These are phyloP conservation scores for Entophlyctis helioformis DNA, from an alignment of 192 early-diverging fungal species.

Conservation along the genomic window DNA sequence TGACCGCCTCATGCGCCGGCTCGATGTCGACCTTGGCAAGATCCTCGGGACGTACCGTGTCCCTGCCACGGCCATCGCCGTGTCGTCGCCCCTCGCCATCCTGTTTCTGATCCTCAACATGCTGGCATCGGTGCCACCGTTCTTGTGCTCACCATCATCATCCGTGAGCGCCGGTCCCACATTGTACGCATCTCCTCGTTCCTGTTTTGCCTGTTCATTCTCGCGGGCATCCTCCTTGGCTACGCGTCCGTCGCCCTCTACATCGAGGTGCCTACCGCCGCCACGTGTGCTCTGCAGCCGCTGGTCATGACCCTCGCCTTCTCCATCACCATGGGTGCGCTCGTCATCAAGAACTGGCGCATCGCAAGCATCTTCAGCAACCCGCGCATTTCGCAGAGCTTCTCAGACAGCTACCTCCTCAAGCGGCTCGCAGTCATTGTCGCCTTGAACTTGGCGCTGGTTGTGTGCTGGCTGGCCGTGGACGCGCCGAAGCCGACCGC, in stretches of 20 bases:
- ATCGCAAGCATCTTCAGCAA: conserved; percentile 1
- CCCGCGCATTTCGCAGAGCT: neutral
- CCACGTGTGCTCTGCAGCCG: conserved; percentile 7
- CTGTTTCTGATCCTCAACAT: neutral
- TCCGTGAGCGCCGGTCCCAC: neutral
- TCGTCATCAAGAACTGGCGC: conserved; percentile 1
- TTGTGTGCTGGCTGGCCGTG: neutral
- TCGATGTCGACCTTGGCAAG: neutral
- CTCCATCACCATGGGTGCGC: neutral
- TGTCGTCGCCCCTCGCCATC: neutral
- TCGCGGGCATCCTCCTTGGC: neutral
- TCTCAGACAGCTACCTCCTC: neutral
- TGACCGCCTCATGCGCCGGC: neutral
- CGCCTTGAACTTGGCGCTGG: conserved; percentile 1
- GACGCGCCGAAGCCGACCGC: neutral
- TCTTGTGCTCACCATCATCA: neutral
- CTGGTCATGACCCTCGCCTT: conserved; percentile 3
- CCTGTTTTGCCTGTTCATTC: neutral
- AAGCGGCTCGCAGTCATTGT: neutral
- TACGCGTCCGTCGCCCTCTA: conserved; percentile 1
- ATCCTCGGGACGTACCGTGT: conserved; percentile 1
- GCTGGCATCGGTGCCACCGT: neutral
- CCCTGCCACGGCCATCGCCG: neutral
- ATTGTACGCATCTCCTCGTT: neutral
- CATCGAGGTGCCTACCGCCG: conserved; percentile 1